Evolutionary conservation across 805 yeast species (phyloP).

Genomic region (Isabelozyma pseudorhagii): DNA sequence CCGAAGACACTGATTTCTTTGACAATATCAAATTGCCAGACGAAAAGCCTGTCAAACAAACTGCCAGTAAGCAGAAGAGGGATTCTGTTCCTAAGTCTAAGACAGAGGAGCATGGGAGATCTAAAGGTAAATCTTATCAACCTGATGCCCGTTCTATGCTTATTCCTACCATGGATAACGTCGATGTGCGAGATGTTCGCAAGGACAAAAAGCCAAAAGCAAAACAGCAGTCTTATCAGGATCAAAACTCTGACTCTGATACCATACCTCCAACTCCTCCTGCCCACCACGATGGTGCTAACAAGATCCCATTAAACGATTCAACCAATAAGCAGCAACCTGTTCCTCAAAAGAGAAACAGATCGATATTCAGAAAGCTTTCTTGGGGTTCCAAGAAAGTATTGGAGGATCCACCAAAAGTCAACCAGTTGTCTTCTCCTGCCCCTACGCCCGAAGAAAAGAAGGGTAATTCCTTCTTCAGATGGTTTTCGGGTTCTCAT

Average conservation of each 20-base stretch:
- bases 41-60: conserved; percentile 8
- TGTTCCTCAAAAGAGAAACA: conserved; percentile 24
- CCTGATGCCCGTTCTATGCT: conserved; percentile 37
- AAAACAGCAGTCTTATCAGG: conserved; percentile 1
- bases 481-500: conserved; percentile 40
- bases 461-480: conserved; percentile 30
- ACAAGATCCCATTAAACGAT: conserved; percentile 33
- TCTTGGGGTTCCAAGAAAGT: conserved; percentile 48
- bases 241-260: conserved; percentile 3
- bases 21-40: conserved; percentile 50
- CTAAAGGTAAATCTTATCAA: conserved; percentile 22
- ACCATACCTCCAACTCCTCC: conserved; percentile 18
- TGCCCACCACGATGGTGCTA: neutral
- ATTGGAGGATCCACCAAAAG: conserved; percentile 20
- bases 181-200: conserved; percentile 19
- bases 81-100: neutral
- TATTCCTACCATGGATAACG: conserved; percentile 18
- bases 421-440: conserved; percentile 31
- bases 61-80: neutral
- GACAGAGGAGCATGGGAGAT: conserved; percentile 1
- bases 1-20: conserved; percentile 34
- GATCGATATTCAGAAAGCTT: conserved; percentile 47
- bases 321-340: conserved; percentile 23
- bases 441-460: conserved; percentile 27
- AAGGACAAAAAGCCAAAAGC: conserved; percentile 5